These are phyloP conservation scores for Houttuynia cordata DNA, from an alignment of 164 flowering plant genomes.

Conservation along the genomic window DNA sequence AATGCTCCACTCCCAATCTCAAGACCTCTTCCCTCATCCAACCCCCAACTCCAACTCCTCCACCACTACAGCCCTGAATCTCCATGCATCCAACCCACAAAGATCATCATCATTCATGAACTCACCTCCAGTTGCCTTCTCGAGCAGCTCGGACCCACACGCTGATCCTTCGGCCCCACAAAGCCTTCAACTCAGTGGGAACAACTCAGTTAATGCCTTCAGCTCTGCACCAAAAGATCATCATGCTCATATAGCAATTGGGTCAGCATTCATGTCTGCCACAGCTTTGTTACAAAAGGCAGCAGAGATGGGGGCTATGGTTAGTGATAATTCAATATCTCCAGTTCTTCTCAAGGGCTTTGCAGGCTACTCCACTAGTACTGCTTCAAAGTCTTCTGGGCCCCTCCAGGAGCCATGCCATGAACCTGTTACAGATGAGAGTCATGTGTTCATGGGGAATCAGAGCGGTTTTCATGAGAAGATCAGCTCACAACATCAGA, in stretches of 20 bases:
- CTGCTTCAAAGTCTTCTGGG: constrained; percentile 10
- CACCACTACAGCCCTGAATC: constrained; percentile 9
- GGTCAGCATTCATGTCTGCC: constrained; percentile 30
- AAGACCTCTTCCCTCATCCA: constrained; percentile 18
- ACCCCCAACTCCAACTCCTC: constrained; percentile 9
- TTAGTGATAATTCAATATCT: constrained; percentile 23
- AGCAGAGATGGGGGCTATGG: constrained; percentile 42
- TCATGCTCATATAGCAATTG: constrained; percentile 8
- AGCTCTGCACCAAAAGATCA: constrained; percentile 6
- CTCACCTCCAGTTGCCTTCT: constrained; percentile 10
- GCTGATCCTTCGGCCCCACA: constrained; percentile 1
- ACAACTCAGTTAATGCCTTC: neutral
- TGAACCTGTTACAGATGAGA: neutral
- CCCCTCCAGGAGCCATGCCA: constrained; percentile 8
- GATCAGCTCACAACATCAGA: neutral
- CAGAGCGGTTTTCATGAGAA: constrained; percentile 7
- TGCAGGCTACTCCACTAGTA: constrained; percentile 16
- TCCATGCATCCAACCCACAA: constrained; percentile 6
- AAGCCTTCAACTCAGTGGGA: neutral
- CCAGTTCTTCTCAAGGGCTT: constrained; percentile 32
- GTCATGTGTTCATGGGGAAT: constrained; percentile 9
- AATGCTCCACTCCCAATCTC: constrained; percentile 17
- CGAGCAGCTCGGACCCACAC: constrained; percentile 8
- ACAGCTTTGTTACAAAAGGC: constrained; percentile 51
- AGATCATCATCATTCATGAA: constrained; percentile 13